Base-by-base conservation (phyloP, 2,329 filamentous ascomycete species). In the Trichocomaceae sp. region DNA sequence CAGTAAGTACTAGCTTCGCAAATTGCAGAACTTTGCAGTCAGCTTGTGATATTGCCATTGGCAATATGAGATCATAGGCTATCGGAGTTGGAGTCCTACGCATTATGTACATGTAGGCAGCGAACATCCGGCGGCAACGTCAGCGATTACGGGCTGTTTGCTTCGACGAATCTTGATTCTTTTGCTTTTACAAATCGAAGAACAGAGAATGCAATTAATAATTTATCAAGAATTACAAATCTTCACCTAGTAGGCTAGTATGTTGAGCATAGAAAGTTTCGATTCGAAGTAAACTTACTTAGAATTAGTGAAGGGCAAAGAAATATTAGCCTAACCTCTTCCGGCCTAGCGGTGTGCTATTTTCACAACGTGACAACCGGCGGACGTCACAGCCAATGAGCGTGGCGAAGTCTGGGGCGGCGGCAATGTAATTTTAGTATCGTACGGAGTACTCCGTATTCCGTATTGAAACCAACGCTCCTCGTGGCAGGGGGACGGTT, bases 311-410 rank as follows among this genome's bases (percentile, higher is more conserved):
- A 33, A 33, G 10, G 20, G 5, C 15, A 31, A 47, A 47, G 44
- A 33, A 33, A 33, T 9, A 2, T 12, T 12, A 10, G 4, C 7
- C 31, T 35, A 35, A 35, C 31, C 31, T 10, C 13, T 2, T 35
- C 6, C 12, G 12, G 12, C 2, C 31, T 35, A 35, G 31, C 31
- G 9, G 31, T 15, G 2, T 35, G 31, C 31, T 35, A 35, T 35
- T 35, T 13, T 35, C 31, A 15, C 31, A 35, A 13, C 13, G 35
- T 42, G 9, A 42, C 39, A 42, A 19, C 39, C 37, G 5, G 35
- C n/a, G 15, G 23, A 51, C 49, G 26, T 29, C 26, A 35, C 49
- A 33, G 49, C 49, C 49, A 51, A 51, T 51, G 12, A 44, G 23
- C 49, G 39, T 17, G 49, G 49, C 37, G 37, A 44, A 33, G 13